Base-by-base conservation (phyloP, 345 rosid species). In the Eucalyptus curtisii region DNA sequence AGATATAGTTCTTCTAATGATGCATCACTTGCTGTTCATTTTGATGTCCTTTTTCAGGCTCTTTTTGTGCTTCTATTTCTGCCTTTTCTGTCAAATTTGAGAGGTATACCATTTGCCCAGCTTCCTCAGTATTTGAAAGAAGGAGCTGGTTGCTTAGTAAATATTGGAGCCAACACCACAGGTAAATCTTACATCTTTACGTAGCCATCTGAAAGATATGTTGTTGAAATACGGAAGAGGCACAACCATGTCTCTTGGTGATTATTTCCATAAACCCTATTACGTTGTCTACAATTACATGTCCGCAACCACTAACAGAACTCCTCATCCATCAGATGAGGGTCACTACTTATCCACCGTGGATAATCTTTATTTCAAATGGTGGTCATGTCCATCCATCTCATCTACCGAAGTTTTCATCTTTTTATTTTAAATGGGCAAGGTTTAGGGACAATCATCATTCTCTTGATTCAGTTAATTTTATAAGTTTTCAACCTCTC, bases 141-240 rank as follows among this genome's bases (percentile, higher is more conserved):
- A 92, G 99, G 98, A 89, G 96, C 96, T 86, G 96, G 96, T 86
- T 96, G 99, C 94, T 94, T 97, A 91, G 87, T 96, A 50, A 96
- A 97, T 87, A 90, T 86, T 86, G 96, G 96, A 92, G 90, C 91
- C 80, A 91, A 89, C 85, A 85, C 89, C 87, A 80, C 95, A 89
- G 97, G 98, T 92, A 91, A 95, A 96, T 90, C 82, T 59, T 61
- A 27, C 76, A 25, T 40, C 84, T 76, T 76, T 40, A 76, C 16
- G 16, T 40, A 79, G 82, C 61, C 31, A 8, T 50, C 19, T 44
- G 86, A 45, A 50, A 44, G n/a, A 85, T 47, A 59, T 45, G 33
- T 48, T 42, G 49, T 82, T 40, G 49, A 82, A 20, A 82, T 82
- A 14, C 7, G 14, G 49, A 42, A 45, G 33, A 24, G 55, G 52